Base-by-base conservation (phyloP, 805 yeast species). In the Diddensiella santjacobensis region DNA sequence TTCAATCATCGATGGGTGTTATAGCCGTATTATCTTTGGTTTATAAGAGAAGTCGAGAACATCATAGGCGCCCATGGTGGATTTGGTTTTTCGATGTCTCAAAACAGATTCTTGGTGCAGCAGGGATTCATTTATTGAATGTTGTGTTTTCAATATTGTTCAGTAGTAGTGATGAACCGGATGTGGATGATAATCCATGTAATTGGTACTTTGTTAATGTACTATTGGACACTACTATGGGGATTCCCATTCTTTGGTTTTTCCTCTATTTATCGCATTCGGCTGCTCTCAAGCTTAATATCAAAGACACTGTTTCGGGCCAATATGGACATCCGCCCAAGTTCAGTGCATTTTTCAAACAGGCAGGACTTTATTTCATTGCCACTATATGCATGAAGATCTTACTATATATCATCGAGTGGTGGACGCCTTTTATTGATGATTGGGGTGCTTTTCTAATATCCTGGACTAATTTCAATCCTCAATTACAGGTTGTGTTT, bases 171-270 rank as follows among this genome's bases (percentile, higher is more conserved):
- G 58, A 55, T 29, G 58, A 57, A 13, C 72, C 73, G 8, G 71
- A 63, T 47, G 53, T 65, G 22, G 63, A 67, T 31, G 78, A 75
- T 42, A 83, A 82, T 52, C 95, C 96, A 4, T 93, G 98, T 66
- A 91, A 87, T 57, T 93, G 96, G 93, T 91, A 93, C 69, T 91
- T 91, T 61, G 71, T 93, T 47, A 91, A 87, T 59, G 77, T 91
- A 33, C 73, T 91, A 23, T 78, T 91, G 62, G 99, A 91, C 65
- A 90, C 98, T 37, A 91, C 99, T 0, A 75, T 90, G 4, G 99
- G 99, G 0, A 91, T 91, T 2, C 95, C 95, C 4, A 77, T 91
- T 2, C 68, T 85, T 22, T 85, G 87, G 80, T 65, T 65, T 4
- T 66, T 71, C 20, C 71, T 90, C 23, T 75, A 75, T 50, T 22